Evolutionary conservation across 805 yeast genomes (phyloP).

Genomic region (Vanderwaltozyma tropicalis): DNA sequence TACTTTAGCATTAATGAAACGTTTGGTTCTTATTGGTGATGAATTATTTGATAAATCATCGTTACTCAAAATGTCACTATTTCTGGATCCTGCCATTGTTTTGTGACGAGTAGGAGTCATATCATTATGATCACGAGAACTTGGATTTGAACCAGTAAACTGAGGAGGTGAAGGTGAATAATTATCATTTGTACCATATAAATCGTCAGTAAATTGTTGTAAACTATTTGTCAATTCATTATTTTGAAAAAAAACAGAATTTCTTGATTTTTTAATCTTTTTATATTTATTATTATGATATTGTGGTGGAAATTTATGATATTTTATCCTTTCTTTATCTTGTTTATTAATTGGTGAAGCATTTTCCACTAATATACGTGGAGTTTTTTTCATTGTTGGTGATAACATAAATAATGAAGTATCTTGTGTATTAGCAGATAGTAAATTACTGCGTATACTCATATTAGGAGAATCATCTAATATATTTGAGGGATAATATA

Average conservation of each 20-base stretch:
- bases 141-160: not conserved
- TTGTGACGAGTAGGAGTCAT: slow-evolving; percentile 1
- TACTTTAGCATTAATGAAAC: slow-evolving; percentile 18
- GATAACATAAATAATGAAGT: slow-evolving; percentile 12
- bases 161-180: slow-evolving; percentile 4
- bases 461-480: slow-evolving; percentile 11
- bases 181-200: slow-evolving; percentile 20
- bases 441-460: slow-evolving; percentile 6
- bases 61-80: not conserved
- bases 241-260: slow-evolving; percentile 19
- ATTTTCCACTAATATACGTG: slow-evolving; percentile 9
- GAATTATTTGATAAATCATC: not conserved
- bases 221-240: slow-evolving; percentile 24
- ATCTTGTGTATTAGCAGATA: slow-evolving; percentile 10
- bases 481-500: slow-evolving; percentile 4
- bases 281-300: slow-evolving; percentile 12
- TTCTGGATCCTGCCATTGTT: slow-evolving; percentile 1
- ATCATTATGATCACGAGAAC: not conserved
- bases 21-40: slow-evolving; percentile 11
- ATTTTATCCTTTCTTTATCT: not conserved
- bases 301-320: slow-evolving; percentile 5
- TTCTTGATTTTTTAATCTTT: slow-evolving; percentile 22
- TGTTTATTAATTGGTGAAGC: slow-evolving; percentile 13
- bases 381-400: slow-evolving; percentile 10
- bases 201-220: slow-evolving; percentile 29